Evolutionary conservation across 176 grass and related monocot genomes (phyloP), one percentile per base, ranked within the genome.

Genomic region (Oryza longistaminata): DNA sequence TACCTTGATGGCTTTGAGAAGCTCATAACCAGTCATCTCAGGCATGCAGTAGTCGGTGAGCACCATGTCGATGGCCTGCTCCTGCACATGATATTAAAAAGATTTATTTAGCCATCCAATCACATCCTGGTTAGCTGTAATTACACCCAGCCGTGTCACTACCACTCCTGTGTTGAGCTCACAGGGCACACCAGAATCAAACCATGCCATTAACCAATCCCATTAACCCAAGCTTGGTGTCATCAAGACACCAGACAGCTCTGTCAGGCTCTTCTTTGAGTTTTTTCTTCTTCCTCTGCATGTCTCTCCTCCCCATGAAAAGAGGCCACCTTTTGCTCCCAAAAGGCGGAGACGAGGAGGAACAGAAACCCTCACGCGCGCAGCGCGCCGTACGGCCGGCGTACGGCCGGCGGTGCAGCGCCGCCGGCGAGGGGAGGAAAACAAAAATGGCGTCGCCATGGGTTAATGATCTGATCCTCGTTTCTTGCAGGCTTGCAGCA

Each of bases 1-100:
- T 78, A 98, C 97, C 97, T 99, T 99, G 88, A 99, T 82, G 73
- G 86, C 91, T 58, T 89, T 96, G 75, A 99, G 93, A 2, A 96
- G 97, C 71, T 99, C 97, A 53, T 99, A 96, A 11, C 97, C 97
- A 27, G 92, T 94, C 97, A 99, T 99, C 88, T 94, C 91, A 15
- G 97, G 97, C 97, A 99, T 99, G 81, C 90, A 99, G 52, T 99
- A 99, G 81, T 99, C 97, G 1, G 97, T 99, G 45, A 99, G 93
- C 65, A 99, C 90, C 77, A 99, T 90, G 85, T 99, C 93, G 69
- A 99, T 87, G 58, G 90, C 91, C 87, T 89, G 90, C 49, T 91
- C 91, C 97, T 94, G 95, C 68, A 75, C n/a, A 53, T 4, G 9
- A 43, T 43, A 43, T 15, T 50, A 64, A 50, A 42, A 29, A 4